Percentiles rank a stretch among this genome's conserved stretches.
Evolutionary conservation across 805 yeast genomes (phyloP).

Genomic region (Sugiyamaella chiloensis): DNA sequence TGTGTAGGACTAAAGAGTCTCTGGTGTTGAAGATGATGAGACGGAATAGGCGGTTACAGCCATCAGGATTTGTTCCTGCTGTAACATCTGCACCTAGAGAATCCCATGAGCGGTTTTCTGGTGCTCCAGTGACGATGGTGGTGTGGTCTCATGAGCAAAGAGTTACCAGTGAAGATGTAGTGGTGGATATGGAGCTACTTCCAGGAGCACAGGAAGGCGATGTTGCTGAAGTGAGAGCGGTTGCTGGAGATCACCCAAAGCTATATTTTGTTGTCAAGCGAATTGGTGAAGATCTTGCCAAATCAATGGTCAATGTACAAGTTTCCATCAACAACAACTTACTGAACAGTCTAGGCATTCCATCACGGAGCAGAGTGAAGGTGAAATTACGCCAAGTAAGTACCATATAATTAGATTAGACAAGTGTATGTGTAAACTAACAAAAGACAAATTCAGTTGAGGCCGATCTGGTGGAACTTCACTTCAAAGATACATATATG

Average conservation of each 20-base stretch:
- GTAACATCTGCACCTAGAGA: conserved; percentile 14
- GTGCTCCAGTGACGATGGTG: conserved; percentile 24
- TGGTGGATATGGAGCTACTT: conserved; percentile 55
- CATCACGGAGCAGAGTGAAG: conserved; percentile 63
- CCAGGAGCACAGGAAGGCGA: conserved; percentile 66
- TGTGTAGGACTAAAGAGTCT: too few relatives aligned
- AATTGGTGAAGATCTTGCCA: conserved; percentile 19
- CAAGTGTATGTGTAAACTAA: not conserved
- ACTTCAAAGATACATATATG: conserved; percentile 72
- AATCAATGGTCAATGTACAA: conserved; percentile 24
- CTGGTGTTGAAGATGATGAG: conserved; percentile 4
- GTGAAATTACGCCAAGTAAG: conserved; percentile 41
- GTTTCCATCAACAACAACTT: conserved; percentile 19
- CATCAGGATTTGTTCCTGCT: conserved; percentile 21
- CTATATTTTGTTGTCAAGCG: conserved; percentile 27
- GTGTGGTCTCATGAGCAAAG: conserved; percentile 64
- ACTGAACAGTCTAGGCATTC: conserved; percentile 48
- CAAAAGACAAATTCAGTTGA: conserved; percentile 38
- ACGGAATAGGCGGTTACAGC: conserved; percentile 5
- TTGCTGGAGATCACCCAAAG: conserved; percentile 17
- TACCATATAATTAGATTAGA: too few relatives aligned
- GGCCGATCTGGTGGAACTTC: conserved; percentile 79
- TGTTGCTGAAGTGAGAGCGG: conserved; percentile 53
- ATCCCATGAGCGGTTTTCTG: conserved; percentile 13
- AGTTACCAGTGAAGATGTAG: conserved; percentile 53